Conservation (phyloP, 306 rosid genomes). For the Casuarina cunninghamiana region DNA sequence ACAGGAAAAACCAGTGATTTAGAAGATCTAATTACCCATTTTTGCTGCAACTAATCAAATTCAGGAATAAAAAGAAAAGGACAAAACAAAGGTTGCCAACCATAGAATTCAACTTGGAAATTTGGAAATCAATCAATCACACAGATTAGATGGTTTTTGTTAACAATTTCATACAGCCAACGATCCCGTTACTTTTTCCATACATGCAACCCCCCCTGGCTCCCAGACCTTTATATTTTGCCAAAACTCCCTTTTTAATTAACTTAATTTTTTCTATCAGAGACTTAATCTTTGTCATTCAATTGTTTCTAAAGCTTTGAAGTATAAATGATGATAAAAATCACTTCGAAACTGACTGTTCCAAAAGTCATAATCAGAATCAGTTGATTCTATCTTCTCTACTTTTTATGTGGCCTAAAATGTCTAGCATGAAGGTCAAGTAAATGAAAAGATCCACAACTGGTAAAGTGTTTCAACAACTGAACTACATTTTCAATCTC, state of each 20-base stretch:
- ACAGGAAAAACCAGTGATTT: background rate
- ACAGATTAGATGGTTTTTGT: background rate
- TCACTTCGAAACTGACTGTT: background rate
- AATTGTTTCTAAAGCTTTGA: too few species aligned
- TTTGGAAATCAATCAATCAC: background rate
- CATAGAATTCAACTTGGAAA: background rate
- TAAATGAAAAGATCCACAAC: conserved; percentile 10
- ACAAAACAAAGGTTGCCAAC: background rate
- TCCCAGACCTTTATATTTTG: background rate
- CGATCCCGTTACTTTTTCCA: too few species aligned
- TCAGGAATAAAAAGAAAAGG: background rate
- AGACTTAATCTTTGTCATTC: background rate
- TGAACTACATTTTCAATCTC: conserved; percentile 1
- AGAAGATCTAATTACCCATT: background rate
- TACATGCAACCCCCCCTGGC: background rate
- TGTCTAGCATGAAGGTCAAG: conserved; percentile 16
- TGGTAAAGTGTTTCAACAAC: conserved; percentile 5
- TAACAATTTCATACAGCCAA: background rate
- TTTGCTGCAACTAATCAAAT: background rate
- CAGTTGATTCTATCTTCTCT: background rate
- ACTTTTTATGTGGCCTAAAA: conserved; percentile 11
- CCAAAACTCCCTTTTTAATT: background rate
- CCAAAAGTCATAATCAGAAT: background rate
- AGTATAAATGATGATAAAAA: too few species aligned
- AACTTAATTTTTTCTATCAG: background rate